Base-by-base conservation (phyloP, 352 stramenopile species). In the Phytopythium kandeliae region DNA sequence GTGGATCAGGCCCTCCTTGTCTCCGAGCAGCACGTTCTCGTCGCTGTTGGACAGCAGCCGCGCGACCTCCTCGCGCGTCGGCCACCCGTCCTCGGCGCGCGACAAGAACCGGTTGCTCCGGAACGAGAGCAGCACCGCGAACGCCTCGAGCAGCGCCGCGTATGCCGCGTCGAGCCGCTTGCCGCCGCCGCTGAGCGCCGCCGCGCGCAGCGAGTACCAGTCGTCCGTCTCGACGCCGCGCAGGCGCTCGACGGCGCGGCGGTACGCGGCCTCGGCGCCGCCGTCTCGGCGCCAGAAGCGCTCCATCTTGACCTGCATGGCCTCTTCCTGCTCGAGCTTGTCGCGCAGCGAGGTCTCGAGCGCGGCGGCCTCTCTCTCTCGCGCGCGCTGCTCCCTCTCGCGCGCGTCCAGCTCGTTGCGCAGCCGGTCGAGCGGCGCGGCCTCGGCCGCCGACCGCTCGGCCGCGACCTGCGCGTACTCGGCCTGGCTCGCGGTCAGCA, bases 221-320 rank as follows among this genome's bases (percentile, higher is more conserved):
- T 91, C 77, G 71, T 85, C 85, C 26, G 69, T 35, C 0, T 82
- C 63, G 22, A 86, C 60, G 5, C 44, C 56, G 22, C 78, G 71
- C 28, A 91, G 58, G 11, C 48, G 51, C 6, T 83, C 62, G 1
- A 92, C 82, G 0, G 82, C 73, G 26, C 67, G 59, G 36, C 87
- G 86, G 61, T 92, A 91, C 46, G 76, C 64, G 4, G 47, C 35
- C 43, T 92, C 78, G 9, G 84, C 26, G 35, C 80, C 60, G 13
- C 59, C 55, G 50, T 89, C 74, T 24, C 71, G 63, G 28, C 86
- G 87, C 82, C 82, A 91, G 51, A 91, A 92, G 11, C 54, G 58
- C 51, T 92, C 82, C 11, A 92, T 64, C 63, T 89, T 89, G 47
- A 88, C 48, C 62, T 92, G 82, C 69, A 86, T 86, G 15, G 71